Conservation (phyloP, 164 flowering plant genomes). For the Cinnamomum chago region DNA sequence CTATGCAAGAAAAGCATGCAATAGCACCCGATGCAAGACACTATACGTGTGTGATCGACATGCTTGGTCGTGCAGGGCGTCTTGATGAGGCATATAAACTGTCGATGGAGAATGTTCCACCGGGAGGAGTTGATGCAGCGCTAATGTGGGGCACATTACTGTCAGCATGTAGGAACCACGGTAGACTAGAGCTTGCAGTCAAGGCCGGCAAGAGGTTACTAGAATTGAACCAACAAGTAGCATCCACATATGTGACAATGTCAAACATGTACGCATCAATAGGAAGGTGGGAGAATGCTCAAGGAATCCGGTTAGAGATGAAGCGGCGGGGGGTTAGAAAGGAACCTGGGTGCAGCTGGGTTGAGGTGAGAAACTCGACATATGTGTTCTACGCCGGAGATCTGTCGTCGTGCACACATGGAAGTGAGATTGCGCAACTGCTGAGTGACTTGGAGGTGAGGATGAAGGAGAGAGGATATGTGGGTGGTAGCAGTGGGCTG, state of each 20-base stretch:
- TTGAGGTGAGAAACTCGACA: conserved; percentile 41
- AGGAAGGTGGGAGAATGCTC: conserved; percentile 54
- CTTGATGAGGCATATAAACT: conserved; percentile 56
- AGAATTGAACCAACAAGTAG: conserved; percentile 39
- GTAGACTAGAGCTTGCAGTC: conserved; percentile 49
- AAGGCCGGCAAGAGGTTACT: conserved; percentile 47
- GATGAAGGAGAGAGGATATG: conserved; percentile 56
- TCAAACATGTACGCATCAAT: conserved; percentile 49
- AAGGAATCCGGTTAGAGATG: conserved; percentile 40
- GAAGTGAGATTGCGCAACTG: conserved; percentile 28
- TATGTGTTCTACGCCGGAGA: conserved; percentile 52
- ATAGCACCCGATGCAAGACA: conserved; percentile 46
- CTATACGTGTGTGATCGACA: conserved; percentile 58
- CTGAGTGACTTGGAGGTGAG: conserved; percentile 41
- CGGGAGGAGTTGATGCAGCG: conserved; percentile 30
- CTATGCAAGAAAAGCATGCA: conserved; percentile 42
- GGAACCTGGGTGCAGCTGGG: conserved; percentile 77
- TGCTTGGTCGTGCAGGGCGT: conserved; percentile 61
- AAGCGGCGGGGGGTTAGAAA: conserved; percentile 41
- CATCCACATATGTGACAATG: conserved; percentile 49
- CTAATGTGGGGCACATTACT: conserved; percentile 59
- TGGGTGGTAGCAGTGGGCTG: conserved; percentile 29
- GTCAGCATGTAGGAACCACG: conserved; percentile 51
- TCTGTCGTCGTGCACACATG: conserved; percentile 23
- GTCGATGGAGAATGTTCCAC: conserved; percentile 30